These are phyloP conservation scores for Lipomyces yamadae DNA, from an alignment of 805 yeast species.

Conservation along the genomic window DNA sequence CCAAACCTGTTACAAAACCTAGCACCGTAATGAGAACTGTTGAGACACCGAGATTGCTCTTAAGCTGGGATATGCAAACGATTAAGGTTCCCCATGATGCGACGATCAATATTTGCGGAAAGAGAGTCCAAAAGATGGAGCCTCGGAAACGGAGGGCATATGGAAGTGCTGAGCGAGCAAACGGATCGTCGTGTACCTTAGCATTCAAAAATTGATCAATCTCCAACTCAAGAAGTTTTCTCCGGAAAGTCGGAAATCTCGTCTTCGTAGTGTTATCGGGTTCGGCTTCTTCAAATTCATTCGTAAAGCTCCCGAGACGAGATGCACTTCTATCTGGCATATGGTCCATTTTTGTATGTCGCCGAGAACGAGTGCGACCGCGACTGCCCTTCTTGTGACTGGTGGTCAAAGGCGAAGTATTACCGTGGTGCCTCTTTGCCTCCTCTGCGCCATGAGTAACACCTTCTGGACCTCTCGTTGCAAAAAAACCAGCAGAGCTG, in stretches of 20 bases:
- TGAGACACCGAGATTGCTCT: constrained; percentile 28
- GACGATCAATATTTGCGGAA: constrained; percentile 33
- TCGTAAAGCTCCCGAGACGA: background rate
- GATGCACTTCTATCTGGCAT: constrained; percentile 1
- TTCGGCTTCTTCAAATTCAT: background rate
- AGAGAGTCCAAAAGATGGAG: constrained; percentile 31
- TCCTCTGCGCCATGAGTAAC: background rate
- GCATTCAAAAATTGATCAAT: constrained; percentile 31
- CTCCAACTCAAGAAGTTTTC: constrained; percentile 20
- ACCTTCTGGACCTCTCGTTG: background rate
- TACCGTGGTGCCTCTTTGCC: background rate
- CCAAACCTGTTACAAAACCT: constrained; percentile 35
- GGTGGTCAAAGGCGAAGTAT: background rate
- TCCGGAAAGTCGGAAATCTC: constrained; percentile 1
- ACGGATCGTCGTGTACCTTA: constrained; percentile 37
- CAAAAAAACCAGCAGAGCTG: background rate
- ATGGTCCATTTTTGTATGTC: background rate
- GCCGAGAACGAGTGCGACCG: background rate
- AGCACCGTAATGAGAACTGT: constrained; percentile 33
- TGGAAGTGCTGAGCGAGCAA: constrained; percentile 30
- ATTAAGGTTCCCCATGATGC: constrained; percentile 28
- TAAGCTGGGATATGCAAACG: constrained; percentile 29
- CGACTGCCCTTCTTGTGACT: background rate
- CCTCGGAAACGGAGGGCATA: constrained; percentile 36
- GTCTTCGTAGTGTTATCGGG: background rate